Conservation (phyloP, 495 filamentous ascomycete species). For the Talaromyces wortmannii region DNA sequence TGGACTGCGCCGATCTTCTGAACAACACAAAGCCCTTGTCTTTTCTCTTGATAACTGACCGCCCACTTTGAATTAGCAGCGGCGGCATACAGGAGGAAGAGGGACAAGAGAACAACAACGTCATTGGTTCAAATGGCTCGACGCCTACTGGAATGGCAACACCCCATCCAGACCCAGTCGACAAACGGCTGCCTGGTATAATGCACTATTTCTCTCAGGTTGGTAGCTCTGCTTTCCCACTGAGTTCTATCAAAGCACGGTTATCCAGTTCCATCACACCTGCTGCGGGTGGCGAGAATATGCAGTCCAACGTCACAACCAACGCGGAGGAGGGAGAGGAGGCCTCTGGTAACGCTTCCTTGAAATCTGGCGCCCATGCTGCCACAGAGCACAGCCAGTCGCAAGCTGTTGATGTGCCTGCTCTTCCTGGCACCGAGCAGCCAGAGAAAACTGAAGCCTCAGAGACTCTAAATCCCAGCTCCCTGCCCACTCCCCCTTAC, state of each 20-base stretch:
- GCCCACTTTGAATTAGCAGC: slow-evolving; percentile 6
- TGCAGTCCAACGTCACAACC: slow-evolving; percentile 12
- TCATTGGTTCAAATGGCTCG: slow-evolving; percentile 64
- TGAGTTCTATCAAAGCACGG: slow-evolving; percentile 44
- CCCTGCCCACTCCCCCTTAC: slow-evolving; percentile 36
- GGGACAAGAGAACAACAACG: slow-evolving; percentile 48
- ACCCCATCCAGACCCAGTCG: slow-evolving; percentile 78
- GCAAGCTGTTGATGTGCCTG: slow-evolving; percentile 15
- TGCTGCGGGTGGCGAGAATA: slow-evolving; percentile 27
- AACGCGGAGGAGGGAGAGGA: slow-evolving; percentile 11
- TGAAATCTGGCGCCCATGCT: slow-evolving; percentile 30
- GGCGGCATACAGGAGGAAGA: slow-evolving; percentile 55
- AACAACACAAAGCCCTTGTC: background rate
- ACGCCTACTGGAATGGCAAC: slow-evolving; percentile 83
- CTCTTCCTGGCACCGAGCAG: slow-evolving; percentile 7
- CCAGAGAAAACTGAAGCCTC: slow-evolving; percentile 12
- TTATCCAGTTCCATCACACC: slow-evolving; percentile 31
- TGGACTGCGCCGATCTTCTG: no score
- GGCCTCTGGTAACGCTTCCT: slow-evolving; percentile 14
- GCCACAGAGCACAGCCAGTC: slow-evolving; percentile 34
- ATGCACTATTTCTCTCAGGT: slow-evolving; percentile 97
- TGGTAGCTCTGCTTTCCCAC: slow-evolving; percentile 60
- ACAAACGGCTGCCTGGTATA: slow-evolving; percentile 87
- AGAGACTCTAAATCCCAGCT: slow-evolving; percentile 20
- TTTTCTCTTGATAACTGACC: background rate